Evolutionary conservation across 148 eudicot genomes (phyloP).

Genomic region (Spergularia bocconei): DNA sequence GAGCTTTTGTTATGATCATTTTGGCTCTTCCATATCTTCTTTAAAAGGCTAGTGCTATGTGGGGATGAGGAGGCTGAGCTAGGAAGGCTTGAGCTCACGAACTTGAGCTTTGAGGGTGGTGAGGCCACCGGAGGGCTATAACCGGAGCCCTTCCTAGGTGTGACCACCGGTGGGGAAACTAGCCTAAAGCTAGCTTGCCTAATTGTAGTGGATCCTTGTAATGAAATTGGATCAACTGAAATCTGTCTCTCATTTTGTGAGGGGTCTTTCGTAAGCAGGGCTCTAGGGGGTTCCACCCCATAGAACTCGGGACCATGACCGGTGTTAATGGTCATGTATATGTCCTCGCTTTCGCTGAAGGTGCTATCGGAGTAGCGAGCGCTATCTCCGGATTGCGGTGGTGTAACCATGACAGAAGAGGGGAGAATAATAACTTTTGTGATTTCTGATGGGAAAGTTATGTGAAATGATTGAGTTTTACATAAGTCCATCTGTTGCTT

Average conservation of each 20-base stretch:
- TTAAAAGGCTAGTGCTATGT: slow-evolving; percentile 21
- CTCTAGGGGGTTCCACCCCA: slow-evolving; percentile 34
- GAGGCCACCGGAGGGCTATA: slow-evolving; percentile 22
- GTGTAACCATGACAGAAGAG: slow-evolving; percentile 5
- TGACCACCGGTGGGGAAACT: slow-evolving; percentile 30
- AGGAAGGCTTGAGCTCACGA: slow-evolving; percentile 60
- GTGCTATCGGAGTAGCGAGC: slow-evolving; percentile 32
- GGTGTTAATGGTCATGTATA: slow-evolving; percentile 35
- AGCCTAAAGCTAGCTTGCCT: slow-evolving; percentile 32
- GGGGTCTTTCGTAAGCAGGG: slow-evolving; percentile 25
- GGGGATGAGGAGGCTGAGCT: slow-evolving; percentile 61
- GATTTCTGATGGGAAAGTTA: neutral
- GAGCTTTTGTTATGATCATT: slow-evolving; percentile 3
- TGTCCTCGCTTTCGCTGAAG: slow-evolving; percentile 34
- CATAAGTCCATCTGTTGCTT: too few species aligned
- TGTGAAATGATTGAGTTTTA: too few species aligned
- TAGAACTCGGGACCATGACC: slow-evolving; percentile 34
- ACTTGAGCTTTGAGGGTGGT: slow-evolving; percentile 47
- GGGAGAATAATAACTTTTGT: neutral
- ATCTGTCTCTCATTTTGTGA: slow-evolving; percentile 59
- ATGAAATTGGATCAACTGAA: slow-evolving; percentile 75
- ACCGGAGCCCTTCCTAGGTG: slow-evolving; percentile 4
- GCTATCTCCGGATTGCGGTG: slow-evolving; percentile 18
- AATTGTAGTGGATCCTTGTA: slow-evolving; percentile 36
- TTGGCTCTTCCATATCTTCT: slow-evolving; percentile 32